Base-by-base conservation (phyloP, 306 rosid genomes). In the Malus orientalis region DNA sequence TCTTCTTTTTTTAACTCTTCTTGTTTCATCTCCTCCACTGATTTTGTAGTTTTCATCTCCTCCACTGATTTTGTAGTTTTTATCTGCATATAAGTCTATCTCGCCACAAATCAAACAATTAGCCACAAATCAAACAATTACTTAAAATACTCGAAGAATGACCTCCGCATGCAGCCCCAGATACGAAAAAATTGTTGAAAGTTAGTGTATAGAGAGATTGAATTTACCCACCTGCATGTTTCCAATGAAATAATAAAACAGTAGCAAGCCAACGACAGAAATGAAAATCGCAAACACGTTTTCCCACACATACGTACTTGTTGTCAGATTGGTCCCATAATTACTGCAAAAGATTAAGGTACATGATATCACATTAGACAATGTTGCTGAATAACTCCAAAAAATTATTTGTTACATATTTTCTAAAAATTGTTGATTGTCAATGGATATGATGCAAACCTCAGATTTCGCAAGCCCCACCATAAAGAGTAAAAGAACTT, bases 381-480 rank as follows among this genome's bases (percentile, higher is more conserved):
- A 32, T 32, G 4, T 4, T 32, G 33, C 5, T 4, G 33, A 32
- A 32, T 32, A 32, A 32, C 33, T 4, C 33, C 4, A 32, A 32
- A 32, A 32, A 32, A 32, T 32, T 32, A 32, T 32, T 32, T 5
- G 36, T 32, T 32, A 5, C 1, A 5, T 32, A 32, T 32, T 32
- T 9, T 47, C 4, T 9, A 4, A 54, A 54, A 15, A 54, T 57
- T 57, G 62, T n/a, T 57, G 25, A 20, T 7, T 1, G 4, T n/a
- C 10, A 57, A 20, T 67, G 27, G 27, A 47, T 42, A 11, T 23
- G 0, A 47, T 47, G 44, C 59, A 25, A 6, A 62, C 78, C 78
- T 61, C n/a, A 85, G 62, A 76, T 85, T 79, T 76, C 72, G 66
- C 20, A 82, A 79, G 5, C 86, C 86, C 89, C 86, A 82, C 84